Evolutionary conservation across 208 protist genomes (phyloP), one percentile per base, ranked within the genome.

Genomic region (Strigomonas galati): DNA sequence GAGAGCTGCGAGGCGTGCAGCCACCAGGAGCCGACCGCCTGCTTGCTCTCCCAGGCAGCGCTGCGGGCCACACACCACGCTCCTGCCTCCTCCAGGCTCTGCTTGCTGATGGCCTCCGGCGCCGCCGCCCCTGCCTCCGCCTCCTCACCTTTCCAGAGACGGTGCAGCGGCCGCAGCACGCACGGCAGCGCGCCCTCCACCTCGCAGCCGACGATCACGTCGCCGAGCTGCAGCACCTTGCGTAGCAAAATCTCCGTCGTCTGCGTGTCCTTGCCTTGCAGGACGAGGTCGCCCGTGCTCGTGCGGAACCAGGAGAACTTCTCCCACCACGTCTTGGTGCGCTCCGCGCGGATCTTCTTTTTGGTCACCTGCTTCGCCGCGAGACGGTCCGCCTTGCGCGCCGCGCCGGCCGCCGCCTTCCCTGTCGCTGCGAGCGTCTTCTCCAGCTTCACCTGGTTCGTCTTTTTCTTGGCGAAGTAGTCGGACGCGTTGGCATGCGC

Each of bases 231-330:
- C 77, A 94, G 80, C 12, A 94, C 79, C 35, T 87, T 74, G 3
- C 82, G 86, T 12, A 98, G 71, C 24, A 99, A 75, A 17, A 98
- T 31, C 69, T 99, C 98, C 55, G 99, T 99, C 67, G 97, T 97
- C 71, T 98, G 91, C 40, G 73, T 73, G 69, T 99, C 98, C 54
- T 91, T 85, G 24, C 98, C 97, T 15, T 81, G 79, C 2, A 99
- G 66, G n/a, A 98, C 97, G 6, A 99, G 67, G 63, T 98, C 98
- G 37, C 98, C 98, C 35, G 97, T 92, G 9, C 84, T 90, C 0
- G 93, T 97, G 67, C 99, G 91, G 71, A 99, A 99, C 97, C 97
- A 99, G 44, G 87, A 62, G 56, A 99, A 99, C 76, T 99, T 99
- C 60, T 99, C 98, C 89, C 98, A 99, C 98, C 98, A 99, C 40